Evolutionary conservation across 805 yeast species (phyloP), one percentile per base, ranked within the genome.

Genomic region (Metschnikowia continentalis): DNA sequence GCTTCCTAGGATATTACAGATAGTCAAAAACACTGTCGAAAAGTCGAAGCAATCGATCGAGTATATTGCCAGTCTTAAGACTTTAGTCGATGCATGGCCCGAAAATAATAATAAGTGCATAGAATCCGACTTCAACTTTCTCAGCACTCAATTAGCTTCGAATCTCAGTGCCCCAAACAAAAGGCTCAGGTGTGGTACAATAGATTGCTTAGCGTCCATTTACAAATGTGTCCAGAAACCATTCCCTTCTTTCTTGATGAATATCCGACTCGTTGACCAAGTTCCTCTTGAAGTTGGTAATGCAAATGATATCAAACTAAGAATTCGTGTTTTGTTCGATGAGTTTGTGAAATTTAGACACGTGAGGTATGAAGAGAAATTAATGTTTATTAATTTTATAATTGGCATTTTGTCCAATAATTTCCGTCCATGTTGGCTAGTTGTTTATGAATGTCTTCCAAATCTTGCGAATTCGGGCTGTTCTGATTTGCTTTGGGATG

Each of bases 381-480:
- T 10, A 5, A 32, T 39, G 22, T 45, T 32, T 44, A 40, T 46
- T 39, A 57, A 62, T 30, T 73, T 58, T 47, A 47, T 66, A 20
- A 62, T 73, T 48, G 98, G 98, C 33, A 75, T 87, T 53, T 68
- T 91, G 40, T 75, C 89, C 3, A 83, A 83, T 33, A 79, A 81
- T 51, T 90, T 92, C 58, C 86, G 89, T 50, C 98, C 98, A 0
- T 77, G 86, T 13, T 90, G 96, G 96, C 78, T 80, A 17, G 90
- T 86, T 5, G 86, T 87, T 1, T 69, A 76, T 48, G 92, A 85
- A 53, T 76, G 79, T 3, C 61, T 88, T 4, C 80, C 83, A 1
- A 61, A 66, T 3, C 65, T 85, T 8, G 66, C 74, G 22, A 48
- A 48, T 13, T 49, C 47, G 4, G 50, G 53, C 3, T 63, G 70